Conservation (phyloP, 768 basidiomycete species). For the Tricholoma saponaceum region DNA sequence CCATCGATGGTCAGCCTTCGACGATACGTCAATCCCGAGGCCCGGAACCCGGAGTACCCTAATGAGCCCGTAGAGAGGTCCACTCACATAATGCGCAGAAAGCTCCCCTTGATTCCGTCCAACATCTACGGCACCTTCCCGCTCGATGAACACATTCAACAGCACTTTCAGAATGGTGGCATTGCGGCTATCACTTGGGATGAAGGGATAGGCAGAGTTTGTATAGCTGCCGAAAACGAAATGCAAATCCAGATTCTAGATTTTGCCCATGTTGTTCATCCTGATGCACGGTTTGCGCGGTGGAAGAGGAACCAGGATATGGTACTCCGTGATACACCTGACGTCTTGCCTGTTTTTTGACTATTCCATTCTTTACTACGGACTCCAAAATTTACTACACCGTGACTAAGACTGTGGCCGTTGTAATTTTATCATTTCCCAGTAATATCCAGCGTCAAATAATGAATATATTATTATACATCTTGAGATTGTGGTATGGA, state of each 20-base stretch:
- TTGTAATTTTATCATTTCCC: too few relatives aligned
- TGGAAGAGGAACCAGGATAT: conserved; percentile 27
- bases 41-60: conserved; percentile 4
- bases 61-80: conserved; percentile 5
- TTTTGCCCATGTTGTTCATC: conserved; percentile 29
- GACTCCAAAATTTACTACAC: too few relatives aligned
- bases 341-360: neutral
- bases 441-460: too few relatives aligned
- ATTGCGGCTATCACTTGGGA: conserved; percentile 60
- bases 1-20: conserved; percentile 32
- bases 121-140: conserved; percentile 12
- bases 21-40: conserved; percentile 34
- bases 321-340: neutral
- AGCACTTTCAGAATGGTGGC: conserved; percentile 21
- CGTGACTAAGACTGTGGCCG: too few relatives aligned
- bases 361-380: neutral
- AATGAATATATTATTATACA: neutral
- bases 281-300: conserved; percentile 23
- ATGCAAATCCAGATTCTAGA: conserved; percentile 44
- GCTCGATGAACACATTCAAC: conserved; percentile 7
- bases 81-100: conserved; percentile 14
- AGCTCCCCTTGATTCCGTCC: conserved; percentile 15
- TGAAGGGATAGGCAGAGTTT: conserved; percentile 57
- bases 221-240: conserved; percentile 42
- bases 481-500: conserved; percentile 1